Percentiles rank a stretch among this genome's conserved stretches.
Conservation (phyloP, 306 rosid species). For the Quercus aquifolioides region DNA sequence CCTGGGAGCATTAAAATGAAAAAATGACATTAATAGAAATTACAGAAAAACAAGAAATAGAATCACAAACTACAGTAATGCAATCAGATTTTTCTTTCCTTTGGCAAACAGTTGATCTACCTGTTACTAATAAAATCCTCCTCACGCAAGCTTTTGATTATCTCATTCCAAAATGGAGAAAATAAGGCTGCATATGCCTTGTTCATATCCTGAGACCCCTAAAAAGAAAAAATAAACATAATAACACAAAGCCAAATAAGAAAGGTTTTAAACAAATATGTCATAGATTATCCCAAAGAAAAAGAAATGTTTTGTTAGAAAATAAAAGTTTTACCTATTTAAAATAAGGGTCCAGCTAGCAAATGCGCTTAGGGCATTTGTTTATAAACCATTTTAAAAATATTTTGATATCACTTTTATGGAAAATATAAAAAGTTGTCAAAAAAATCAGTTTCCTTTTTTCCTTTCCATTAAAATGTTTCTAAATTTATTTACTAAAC, state of each 20-base stretch:
- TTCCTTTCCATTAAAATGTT: no score
- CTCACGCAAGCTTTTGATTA: conserved; percentile 87
- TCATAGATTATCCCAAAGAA: not conserved
- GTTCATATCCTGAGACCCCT: conserved; percentile 73
- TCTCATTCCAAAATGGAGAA: conserved; percentile 98
- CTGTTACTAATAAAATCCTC: conserved; percentile 92
- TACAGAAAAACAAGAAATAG: conserved; percentile 2
- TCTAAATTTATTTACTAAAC: no score
- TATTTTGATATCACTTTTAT: no score
- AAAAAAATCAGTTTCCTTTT: no score
- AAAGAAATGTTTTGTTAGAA: not conserved
- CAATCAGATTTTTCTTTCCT: conserved; percentile 1
- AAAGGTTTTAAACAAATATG: not conserved
- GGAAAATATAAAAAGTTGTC: no score
- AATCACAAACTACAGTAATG: conserved; percentile 3
- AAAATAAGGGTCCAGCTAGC: no score
- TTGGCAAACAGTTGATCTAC: conserved; percentile 37
- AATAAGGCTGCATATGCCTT: conserved; percentile 77
- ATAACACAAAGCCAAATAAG: conserved; percentile 10
- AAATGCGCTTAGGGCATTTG: no score
- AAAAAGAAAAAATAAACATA: conserved; percentile 6
- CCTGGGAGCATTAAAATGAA: conserved; percentile 43
- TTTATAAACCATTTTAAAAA: no score
- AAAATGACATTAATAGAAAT: conserved; percentile 7
- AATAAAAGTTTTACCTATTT: not conserved